phyloP scores from a whole-genome alignment of 208 protist species.

The Angomonas ambiguus region DNA sequence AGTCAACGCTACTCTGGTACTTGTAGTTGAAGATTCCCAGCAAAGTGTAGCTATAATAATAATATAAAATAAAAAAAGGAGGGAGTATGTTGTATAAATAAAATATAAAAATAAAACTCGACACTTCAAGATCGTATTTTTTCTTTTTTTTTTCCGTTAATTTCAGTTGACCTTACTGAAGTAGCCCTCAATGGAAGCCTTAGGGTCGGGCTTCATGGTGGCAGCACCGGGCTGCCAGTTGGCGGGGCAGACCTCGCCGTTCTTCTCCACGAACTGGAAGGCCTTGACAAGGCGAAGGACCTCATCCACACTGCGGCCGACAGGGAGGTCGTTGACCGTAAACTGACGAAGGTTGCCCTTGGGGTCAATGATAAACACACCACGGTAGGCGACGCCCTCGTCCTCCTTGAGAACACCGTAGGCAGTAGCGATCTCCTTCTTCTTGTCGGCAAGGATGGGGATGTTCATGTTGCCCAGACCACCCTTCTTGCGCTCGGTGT shows the following conservation, averaged over 20 bases:
- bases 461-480: conserved; percentile 94
- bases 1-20: too few relatives aligned
- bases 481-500: conserved; percentile 89
- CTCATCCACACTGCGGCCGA: conserved; percentile 92
- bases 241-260: conserved; percentile 7
- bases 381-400: conserved; percentile 73
- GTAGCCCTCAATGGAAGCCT: conserved; percentile 44
- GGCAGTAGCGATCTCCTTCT: conserved; percentile 73
- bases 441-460: conserved; percentile 93
- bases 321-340: conserved; percentile 91
- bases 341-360: conserved; percentile 85
- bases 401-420: conserved; percentile 92
- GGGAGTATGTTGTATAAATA: neutral
- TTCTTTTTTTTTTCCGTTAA: neutral
- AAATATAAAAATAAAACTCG: neutral
- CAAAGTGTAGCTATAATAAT: neutral
- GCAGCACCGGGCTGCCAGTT: conserved; percentile 31
- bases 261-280: conserved; percentile 87
- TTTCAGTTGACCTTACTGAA: neutral
- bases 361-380: conserved; percentile 93
- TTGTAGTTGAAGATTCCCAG: neutral
- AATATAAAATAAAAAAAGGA: neutral
- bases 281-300: conserved; percentile 92
- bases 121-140: neutral
- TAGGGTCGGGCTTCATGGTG: conserved; percentile 93